These are phyloP conservation scores for Ciborinia camelliae DNA, from an alignment of 2,329 filamentous ascomycete species.

Conservation along the genomic window DNA sequence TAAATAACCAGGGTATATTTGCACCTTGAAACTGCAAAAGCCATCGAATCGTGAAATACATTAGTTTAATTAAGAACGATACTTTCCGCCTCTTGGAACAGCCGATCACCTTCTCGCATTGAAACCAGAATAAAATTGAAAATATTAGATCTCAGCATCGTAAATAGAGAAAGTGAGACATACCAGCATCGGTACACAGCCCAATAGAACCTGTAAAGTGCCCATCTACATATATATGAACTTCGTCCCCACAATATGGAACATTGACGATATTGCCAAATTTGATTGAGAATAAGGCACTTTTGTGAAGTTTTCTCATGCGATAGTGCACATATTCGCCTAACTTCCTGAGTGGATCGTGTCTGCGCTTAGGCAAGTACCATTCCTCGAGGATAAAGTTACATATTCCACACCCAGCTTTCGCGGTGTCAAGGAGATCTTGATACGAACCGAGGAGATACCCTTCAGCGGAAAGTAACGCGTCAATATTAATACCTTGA, in stretches of 20 bases:
- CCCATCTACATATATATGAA: background rate
- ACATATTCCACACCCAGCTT: background rate
- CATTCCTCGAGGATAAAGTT: background rate
- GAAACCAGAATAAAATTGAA: too few species aligned
- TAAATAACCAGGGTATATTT: background rate
- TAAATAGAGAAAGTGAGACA: background rate
- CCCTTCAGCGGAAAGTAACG: background rate
- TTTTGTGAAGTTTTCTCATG: background rate
- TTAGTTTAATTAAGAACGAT: too few species aligned
- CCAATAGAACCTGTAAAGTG: background rate
- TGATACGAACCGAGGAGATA: background rate
- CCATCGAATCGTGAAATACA: too few species aligned
- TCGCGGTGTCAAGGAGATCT: background rate
- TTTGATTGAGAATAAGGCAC: background rate
- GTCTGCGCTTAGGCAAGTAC: too few species aligned
- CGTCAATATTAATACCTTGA: background rate
- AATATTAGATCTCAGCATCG: too few species aligned
- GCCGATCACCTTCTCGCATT: too few species aligned
- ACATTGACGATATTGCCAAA: background rate
- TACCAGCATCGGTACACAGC: background rate
- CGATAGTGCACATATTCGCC: background rate
- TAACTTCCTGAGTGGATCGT: too few species aligned
- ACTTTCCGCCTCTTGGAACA: too few species aligned
- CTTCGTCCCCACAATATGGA: background rate
- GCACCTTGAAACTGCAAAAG: too few species aligned